phyloP scores from a whole-genome alignment of 495 filamentous ascomycete genomes.

The Aspergillus leporis region DNA sequence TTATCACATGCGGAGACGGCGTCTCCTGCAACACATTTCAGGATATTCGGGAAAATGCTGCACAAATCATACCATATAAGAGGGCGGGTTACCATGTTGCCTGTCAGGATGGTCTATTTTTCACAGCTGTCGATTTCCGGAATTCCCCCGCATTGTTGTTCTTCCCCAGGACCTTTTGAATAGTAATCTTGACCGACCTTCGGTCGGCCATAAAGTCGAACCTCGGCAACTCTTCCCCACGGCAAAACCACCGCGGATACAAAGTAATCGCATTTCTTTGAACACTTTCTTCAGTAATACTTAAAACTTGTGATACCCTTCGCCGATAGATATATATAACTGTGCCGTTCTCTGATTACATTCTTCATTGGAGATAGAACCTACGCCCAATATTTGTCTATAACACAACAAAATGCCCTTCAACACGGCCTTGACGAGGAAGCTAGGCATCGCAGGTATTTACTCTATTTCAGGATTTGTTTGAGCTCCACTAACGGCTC shows the following conservation, averaged over 20 bases:
- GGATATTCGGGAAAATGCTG: background rate
- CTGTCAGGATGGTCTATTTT: slow-evolving; percentile 3
- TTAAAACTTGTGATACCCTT: background rate
- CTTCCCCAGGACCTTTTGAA: background rate
- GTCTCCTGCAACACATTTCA: background rate
- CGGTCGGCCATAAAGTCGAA: background rate
- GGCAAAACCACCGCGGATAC: background rate
- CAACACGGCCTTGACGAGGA: slow-evolving; percentile 84
- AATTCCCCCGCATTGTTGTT: background rate
- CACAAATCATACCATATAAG: background rate
- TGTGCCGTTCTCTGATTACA: background rate
- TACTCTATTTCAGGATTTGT: background rate
- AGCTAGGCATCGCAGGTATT: slow-evolving; percentile 80
- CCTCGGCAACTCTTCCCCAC: slow-evolving; percentile 11
- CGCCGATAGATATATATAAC: background rate
- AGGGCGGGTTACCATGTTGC: background rate
- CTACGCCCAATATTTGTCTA: too few species aligned
- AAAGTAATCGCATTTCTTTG: background rate
- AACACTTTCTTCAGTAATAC: background rate
- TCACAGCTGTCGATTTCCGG: slow-evolving; percentile 6
- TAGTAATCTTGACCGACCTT: background rate
- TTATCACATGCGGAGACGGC: background rate
- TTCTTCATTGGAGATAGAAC: background rate
- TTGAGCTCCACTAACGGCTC: background rate
- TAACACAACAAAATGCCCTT: slow-evolving; percentile 71